Conservation (phyloP, 345 rosid species). For the Ceriops decandra region DNA sequence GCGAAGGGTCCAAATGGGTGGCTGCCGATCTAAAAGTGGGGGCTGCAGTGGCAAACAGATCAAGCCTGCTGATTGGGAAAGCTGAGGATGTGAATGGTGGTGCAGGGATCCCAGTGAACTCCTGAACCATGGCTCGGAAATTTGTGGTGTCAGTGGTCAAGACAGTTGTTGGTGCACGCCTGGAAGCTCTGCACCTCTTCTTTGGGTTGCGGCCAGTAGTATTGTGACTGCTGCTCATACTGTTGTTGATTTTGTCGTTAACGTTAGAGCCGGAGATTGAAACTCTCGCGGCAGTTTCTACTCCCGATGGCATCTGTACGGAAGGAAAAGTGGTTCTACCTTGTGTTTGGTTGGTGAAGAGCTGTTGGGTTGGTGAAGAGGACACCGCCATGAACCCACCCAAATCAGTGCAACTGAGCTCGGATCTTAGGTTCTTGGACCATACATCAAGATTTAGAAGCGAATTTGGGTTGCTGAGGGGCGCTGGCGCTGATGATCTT, state of each 20-base stretch:
- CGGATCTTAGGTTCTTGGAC: slow-evolving; percentile 52
- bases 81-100: slow-evolving; percentile 69
- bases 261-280: slow-evolving; percentile 26
- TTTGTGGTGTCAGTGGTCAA: slow-evolving; percentile 83
- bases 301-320: slow-evolving; percentile 17
- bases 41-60: slow-evolving; percentile 46
- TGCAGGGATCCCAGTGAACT: slow-evolving; percentile 91
- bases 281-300: background rate
- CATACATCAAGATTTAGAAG: slow-evolving; percentile 53
- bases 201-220: slow-evolving; percentile 51
- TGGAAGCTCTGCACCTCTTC: slow-evolving; percentile 85
- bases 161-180: slow-evolving; percentile 94
- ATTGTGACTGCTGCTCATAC: slow-evolving; percentile 24
- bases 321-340: slow-evolving; percentile 16
- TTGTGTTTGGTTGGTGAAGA: slow-evolving; percentile 25
- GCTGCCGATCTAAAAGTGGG: slow-evolving; percentile 34
- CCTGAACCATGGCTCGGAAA: slow-evolving; percentile 98
- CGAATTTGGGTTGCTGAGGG: slow-evolving; percentile 30
- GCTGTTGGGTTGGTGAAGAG: slow-evolving; percentile 38
- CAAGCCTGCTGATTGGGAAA: slow-evolving; percentile 61
- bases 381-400: slow-evolving; percentile 41
- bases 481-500: slow-evolving; percentile 19
- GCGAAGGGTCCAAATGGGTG: slow-evolving; percentile 37
- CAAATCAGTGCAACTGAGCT: slow-evolving; percentile 44
- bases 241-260: slow-evolving; percentile 5